A percentile compares a stretch with the other conserved stretches of the same genome.
These are phyloP conservation scores for Phoenix dactylifera DNA, from an alignment of 176 grass and related monocot species.

Conservation along the genomic window DNA sequence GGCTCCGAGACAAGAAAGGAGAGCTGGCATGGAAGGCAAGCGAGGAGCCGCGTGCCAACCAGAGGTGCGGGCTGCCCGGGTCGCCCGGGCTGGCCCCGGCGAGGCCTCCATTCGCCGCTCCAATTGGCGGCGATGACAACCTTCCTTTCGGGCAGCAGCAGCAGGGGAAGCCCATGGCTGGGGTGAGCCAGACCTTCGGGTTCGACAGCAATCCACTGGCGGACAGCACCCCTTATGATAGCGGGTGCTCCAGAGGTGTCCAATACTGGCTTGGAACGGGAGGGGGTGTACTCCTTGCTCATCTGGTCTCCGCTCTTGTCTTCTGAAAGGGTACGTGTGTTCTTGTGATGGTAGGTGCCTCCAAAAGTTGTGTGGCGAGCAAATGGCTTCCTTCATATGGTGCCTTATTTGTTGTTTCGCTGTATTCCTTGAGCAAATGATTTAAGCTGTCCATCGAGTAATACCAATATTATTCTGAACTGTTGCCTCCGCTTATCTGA, in stretches of 20 bases:
- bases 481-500: no score
- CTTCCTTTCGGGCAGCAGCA: conserved; percentile 54
- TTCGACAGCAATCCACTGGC: conserved; percentile 55
- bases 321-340: no score
- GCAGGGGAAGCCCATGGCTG: neutral
- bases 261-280: neutral
- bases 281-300: neutral
- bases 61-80: conserved; percentile 26
- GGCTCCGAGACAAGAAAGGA: conserved; percentile 27
- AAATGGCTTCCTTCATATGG: no score
- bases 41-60: conserved; percentile 30
- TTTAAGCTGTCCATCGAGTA: no score
- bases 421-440: no score
- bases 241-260: conserved; percentile 24
- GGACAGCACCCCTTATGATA: conserved; percentile 78
- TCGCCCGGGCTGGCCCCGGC: conserved; percentile 7
- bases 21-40: conserved; percentile 32
- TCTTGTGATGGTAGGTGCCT: no score
- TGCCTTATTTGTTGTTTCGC: no score
- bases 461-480: no score
- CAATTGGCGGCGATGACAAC: conserved; percentile 40
- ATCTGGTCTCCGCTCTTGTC: no score
- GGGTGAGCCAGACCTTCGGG: conserved; percentile 33
- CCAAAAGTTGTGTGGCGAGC: no score
- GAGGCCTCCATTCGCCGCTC: conserved; percentile 48